phyloP scores from a whole-genome alignment of 2,329 filamentous ascomycete genomes.

The Colletotrichum noveboracense region DNA sequence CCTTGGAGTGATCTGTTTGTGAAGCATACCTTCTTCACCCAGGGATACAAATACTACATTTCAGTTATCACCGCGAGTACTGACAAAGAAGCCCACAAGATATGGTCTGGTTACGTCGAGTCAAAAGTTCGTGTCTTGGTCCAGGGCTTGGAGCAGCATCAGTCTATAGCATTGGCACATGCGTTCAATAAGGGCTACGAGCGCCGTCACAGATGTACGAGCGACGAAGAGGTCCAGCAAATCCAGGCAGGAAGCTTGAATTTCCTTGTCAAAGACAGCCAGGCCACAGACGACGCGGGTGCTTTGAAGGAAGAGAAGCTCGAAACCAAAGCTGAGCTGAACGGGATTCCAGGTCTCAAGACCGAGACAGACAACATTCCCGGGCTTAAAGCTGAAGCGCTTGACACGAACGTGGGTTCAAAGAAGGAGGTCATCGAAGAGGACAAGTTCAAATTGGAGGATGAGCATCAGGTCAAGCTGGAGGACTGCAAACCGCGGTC shows the following conservation, averaged over 20 bases:
- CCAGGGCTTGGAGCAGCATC: slow-evolving; percentile 79
- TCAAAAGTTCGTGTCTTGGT: slow-evolving; percentile 91
- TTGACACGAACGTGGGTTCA: not conserved
- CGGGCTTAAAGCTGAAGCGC: not conserved
- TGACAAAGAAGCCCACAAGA: slow-evolving; percentile 81
- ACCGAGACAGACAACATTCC: slow-evolving; percentile 16
- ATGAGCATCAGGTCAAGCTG: slow-evolving; percentile 10
- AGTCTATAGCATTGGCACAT: slow-evolving; percentile 81
- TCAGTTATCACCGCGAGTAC: slow-evolving; percentile 84
- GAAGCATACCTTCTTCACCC: slow-evolving; percentile 92
- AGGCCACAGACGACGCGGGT: slow-evolving; percentile 26
- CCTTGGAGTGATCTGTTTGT: slow-evolving; percentile 89
- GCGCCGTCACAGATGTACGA: slow-evolving; percentile 74
- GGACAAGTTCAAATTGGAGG: slow-evolving; percentile 10
- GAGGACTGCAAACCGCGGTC: not conserved
- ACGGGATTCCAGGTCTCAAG: slow-evolving; percentile 17
- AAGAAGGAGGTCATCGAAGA: not conserved
- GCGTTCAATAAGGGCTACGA: slow-evolving; percentile 95
- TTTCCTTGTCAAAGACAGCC: slow-evolving; percentile 45
- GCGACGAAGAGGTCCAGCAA: slow-evolving; percentile 54
- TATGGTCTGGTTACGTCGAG: slow-evolving; percentile 91
- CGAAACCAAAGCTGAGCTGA: slow-evolving; percentile 33
- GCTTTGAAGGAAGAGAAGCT: slow-evolving; percentile 10
- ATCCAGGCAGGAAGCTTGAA: slow-evolving; percentile 59
- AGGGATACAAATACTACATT: slow-evolving; percentile 94